Conservation (phyloP, 176 grass and related monocot genomes). For the Elymus sibiricus region DNA sequence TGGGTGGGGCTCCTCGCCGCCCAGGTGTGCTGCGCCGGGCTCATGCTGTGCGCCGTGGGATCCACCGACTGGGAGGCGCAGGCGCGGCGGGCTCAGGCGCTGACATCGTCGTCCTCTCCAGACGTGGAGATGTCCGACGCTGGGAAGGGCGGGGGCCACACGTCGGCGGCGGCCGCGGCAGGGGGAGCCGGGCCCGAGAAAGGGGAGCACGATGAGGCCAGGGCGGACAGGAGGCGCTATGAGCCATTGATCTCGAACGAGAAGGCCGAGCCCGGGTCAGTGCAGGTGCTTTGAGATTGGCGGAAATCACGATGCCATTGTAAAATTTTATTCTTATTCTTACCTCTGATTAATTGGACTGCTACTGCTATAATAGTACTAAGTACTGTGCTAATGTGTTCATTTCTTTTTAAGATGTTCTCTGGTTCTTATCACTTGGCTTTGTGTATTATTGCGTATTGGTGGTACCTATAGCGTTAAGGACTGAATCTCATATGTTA, state of each 20-base stretch:
- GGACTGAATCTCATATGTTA: neutral
- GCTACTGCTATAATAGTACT: neutral
- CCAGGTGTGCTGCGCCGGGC: constrained; percentile 77
- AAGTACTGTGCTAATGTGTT: neutral
- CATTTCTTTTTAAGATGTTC: neutral
- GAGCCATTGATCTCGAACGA: constrained; percentile 55
- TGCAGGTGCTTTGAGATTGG: constrained; percentile 33
- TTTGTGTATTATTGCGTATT: constrained; percentile 15
- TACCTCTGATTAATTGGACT: constrained; percentile 24
- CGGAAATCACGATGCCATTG: neutral
- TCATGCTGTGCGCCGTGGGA: constrained; percentile 78
- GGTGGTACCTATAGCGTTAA: neutral
- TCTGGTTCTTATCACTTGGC: neutral
- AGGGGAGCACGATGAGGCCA: constrained; percentile 26
- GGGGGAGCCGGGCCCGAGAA: constrained; percentile 35
- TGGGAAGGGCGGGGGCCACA: neutral
- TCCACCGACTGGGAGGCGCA: constrained; percentile 94
- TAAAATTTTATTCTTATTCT: constrained; percentile 8
- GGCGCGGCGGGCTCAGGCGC: constrained; percentile 54
- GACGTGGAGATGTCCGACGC: neutral
- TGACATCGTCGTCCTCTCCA: constrained; percentile 20
- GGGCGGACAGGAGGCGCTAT: constrained; percentile 12
- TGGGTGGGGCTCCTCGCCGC: constrained; percentile 89
- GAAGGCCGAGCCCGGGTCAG: neutral
- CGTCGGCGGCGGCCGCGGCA: constrained; percentile 2